These are phyloP conservation scores for Nannochloropsis salina DNA, from an alignment of 108 stramenopile genomes.

Conservation along the genomic window DNA sequence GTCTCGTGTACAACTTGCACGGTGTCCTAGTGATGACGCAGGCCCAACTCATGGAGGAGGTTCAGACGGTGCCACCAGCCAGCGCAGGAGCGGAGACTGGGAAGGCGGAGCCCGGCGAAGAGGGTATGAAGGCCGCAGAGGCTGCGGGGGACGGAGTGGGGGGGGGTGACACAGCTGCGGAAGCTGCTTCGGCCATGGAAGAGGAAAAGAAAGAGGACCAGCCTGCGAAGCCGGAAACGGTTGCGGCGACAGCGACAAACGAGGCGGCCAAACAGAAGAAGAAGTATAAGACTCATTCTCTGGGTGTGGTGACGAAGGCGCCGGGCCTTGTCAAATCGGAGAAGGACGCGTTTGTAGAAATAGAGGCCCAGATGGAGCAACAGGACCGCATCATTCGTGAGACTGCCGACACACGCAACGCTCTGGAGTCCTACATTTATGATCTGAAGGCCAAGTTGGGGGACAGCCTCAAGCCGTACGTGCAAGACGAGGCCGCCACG, in stretches of 20 bases:
- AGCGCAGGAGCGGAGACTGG: slow-evolving; percentile 21
- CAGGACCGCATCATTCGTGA: slow-evolving; percentile 82
- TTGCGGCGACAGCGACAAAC: slow-evolving; percentile 35
- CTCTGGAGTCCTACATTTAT: slow-evolving; percentile 97
- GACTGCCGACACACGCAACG: slow-evolving; percentile 94
- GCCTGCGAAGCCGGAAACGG: slow-evolving; percentile 22
- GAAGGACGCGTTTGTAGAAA: slow-evolving; percentile 48
- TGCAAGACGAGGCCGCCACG: slow-evolving; percentile 71
- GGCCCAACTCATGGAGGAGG: slow-evolving; percentile 92
- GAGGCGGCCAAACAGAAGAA: slow-evolving; percentile 61
- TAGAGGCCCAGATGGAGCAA: slow-evolving; percentile 75
- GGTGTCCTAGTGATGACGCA: slow-evolving; percentile 71
- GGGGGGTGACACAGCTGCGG: slow-evolving; percentile 5
- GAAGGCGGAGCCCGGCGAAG: slow-evolving; percentile 14
- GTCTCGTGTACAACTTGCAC: slow-evolving; percentile 88
- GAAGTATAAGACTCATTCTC: slow-evolving; percentile 71
- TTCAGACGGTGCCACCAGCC: slow-evolving; percentile 33
- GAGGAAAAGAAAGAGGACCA: slow-evolving; percentile 37
- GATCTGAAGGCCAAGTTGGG: slow-evolving; percentile 83
- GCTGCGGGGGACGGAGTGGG: slow-evolving; percentile 16
- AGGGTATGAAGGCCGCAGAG: slow-evolving; percentile 24
- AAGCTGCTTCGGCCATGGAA: slow-evolving; percentile 23
- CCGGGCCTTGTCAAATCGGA: background rate
- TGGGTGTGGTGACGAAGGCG: slow-evolving; percentile 48
- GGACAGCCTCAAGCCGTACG: slow-evolving; percentile 63